Evolutionary conservation across 306 rosid species (phyloP), one percentile per base, ranked within the genome.

Genomic region (Lathyrus tuberosus): DNA sequence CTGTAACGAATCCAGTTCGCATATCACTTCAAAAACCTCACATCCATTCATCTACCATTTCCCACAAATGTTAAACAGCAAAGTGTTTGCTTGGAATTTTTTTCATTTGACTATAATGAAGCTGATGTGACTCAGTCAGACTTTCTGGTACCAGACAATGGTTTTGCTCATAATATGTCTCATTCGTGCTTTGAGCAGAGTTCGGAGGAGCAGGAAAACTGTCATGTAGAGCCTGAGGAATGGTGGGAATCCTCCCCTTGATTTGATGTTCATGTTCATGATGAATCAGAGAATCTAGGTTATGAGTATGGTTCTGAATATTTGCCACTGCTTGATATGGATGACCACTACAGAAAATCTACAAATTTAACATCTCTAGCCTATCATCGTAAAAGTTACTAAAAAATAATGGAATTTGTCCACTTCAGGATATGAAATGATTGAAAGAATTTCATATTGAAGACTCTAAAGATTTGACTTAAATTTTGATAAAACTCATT

Each of bases 241-340:
- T 75, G 88, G 37, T 84, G 86, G 90, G 97, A 85, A 67, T 88
- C 97, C 30, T 86, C 90, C 53, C 91, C 95, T 37, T 96, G 97
- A 43, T 90, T 94, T 87, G 96, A 90, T 79, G 96, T 90, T 69
- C 87, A 88, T 73, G 98, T 90, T 61, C 91, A 86, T 63, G 82
- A 80, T 72, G 79, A 76, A 68, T 70, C 74, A n/a, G 88, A 75
- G 70, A 73, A 85, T 71, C 17, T 82, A 59, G 81, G 70, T 67
- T 62, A 73, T 58, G 81, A 80, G 53, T 85, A 72, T 30, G 86
- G 75, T 73, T 79, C 77, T 7, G 89, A 91, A 71, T 80, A 82
- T 73, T 22, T 77, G 37, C 71, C 76, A 10, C 83, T 74, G 63
- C 82, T 81, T 72, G 81, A 82, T 37, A 49, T 67, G 73, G 84